Evolutionary conservation across 2,329 filamentous ascomycete genomes (phyloP).

Genomic region (Cercospora sp.): DNA sequence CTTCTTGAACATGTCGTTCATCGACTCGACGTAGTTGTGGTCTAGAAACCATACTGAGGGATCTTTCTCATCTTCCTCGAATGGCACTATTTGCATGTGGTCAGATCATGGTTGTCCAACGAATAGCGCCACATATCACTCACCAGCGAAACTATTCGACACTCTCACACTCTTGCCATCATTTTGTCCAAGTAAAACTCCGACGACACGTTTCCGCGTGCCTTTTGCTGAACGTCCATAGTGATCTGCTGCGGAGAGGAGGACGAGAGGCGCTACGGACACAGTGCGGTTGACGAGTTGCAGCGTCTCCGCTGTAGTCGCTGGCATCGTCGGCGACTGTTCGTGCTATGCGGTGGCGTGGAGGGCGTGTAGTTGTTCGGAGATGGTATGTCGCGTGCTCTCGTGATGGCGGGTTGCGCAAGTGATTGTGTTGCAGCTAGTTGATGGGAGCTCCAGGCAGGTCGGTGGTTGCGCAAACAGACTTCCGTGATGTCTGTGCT

Average conservation of each 20-base stretch:
- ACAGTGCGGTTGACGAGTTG: conserved; percentile 93
- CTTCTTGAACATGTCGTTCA: conserved; percentile 99
- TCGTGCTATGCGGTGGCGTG: neutral
- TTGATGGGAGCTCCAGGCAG: conserved; percentile 7
- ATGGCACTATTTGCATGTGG: conserved; percentile 67
- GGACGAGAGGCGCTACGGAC: conserved; percentile 94
- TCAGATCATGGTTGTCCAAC: conserved; percentile 4
- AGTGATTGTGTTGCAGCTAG: neutral
- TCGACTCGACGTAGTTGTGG: conserved; percentile 98
- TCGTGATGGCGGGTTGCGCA: conserved; percentile 12
- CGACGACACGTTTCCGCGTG: conserved; percentile 84
- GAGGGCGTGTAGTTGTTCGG: neutral
- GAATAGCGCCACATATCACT: conserved; percentile 19
- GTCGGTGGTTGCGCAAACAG: conserved; percentile 8
- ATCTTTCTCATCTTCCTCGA: conserved; percentile 98
- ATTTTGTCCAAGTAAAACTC: conserved; percentile 91
- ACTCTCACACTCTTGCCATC: conserved; percentile 94
- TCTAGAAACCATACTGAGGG: conserved; percentile 98
- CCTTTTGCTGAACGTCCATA: conserved; percentile 93
- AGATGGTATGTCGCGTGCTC: conserved; percentile 5
- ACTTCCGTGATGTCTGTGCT: conserved; percentile 1
- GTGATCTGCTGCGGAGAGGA: conserved; percentile 97
- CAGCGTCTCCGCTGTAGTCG: conserved; percentile 94
- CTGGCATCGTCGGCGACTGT: conserved; percentile 67
- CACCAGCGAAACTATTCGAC: conserved; percentile 98